Base-by-base conservation (phyloP, 2,329 filamentous ascomycete genomes). In the Colletotrichum caudatum region DNA sequence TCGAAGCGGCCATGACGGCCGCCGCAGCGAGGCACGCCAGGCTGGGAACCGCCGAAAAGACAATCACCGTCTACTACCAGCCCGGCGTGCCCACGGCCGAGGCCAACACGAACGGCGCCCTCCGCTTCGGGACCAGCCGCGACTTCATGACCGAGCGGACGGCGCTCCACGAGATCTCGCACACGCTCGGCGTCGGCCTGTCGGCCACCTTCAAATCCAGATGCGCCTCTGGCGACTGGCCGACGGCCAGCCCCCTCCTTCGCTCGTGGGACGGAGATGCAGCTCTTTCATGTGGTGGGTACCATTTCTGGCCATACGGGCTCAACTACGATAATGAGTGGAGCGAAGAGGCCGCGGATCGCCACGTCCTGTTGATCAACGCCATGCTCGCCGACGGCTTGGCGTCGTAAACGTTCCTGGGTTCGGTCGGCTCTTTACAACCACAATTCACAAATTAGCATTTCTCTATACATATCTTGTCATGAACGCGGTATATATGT, bases 81-180 rank as follows among this genome's bases (percentile, higher is more conserved):
- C 82, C 84, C 8, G 78, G 82, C 26, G 84, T 86, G 14, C 78
- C 80, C 11, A 86, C 84, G 0, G 84, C 84, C 33, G 84, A 86
- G 73, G 84, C 80, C 11, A 84, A 77, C 79, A 83, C 80, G 77
- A 84, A 82, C 75, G 84, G 84, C 51, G 81, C 83, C 75, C 77
- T 86, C n/a, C 82, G 84, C 18, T 86, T 86, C 76, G 84, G 84
- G 6, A 78, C 79, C 16, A 79, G 85, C 78, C 76, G 84, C 11
- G 73, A 80, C 0, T 86, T 84, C 78, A 86, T 86, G 84, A 85
- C 76, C 59, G 82, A 86, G 76, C 83, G 84, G 18, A 85, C 83
- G 3, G 84, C 84, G 6, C 78, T 86, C 75, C 84, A 86, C 74
- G 84, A 86, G 77, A 84, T 85, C 54, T 73, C 83, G 2, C 84